Conservation (phyloP, 768 basidiomycete species). For the Chalciporus pseudorubinellus region DNA sequence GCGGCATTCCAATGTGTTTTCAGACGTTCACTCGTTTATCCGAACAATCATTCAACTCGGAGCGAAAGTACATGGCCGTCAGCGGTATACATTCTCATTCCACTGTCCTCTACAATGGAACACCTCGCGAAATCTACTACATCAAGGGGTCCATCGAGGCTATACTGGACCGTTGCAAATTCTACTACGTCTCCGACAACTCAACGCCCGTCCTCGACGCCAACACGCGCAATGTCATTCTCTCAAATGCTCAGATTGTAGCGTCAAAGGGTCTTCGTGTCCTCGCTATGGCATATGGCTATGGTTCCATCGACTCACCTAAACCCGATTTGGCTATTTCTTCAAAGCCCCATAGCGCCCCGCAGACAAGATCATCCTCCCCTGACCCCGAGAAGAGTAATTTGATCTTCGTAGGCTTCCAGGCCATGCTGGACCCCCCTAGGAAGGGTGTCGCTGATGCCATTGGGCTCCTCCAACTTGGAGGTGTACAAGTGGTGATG, state of each 20-base stretch:
- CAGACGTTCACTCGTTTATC: constrained; percentile 69
- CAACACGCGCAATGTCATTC: constrained; percentile 63
- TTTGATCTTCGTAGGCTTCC: constrained; percentile 88
- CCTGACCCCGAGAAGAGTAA: constrained; percentile 43
- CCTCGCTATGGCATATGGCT: constrained; percentile 90
- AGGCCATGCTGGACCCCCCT: constrained; percentile 95
- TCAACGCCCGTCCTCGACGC: constrained; percentile 80
- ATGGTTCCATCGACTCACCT: constrained; percentile 50
- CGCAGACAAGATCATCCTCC: constrained; percentile 28
- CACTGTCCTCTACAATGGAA: constrained; percentile 27
- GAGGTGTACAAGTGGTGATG: constrained; percentile 96
- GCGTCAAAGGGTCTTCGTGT: constrained; percentile 80
- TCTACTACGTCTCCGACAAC: constrained; percentile 87
- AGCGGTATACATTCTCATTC: constrained; percentile 59
- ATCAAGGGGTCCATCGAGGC: constrained; percentile 91
- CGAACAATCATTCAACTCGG: constrained; percentile 91
- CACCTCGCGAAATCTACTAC: constrained; percentile 75
- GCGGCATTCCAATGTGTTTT: constrained; percentile 1
- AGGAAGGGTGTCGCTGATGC: constrained; percentile 91
- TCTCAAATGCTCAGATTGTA: constrained; percentile 65
- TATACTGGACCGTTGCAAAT: constrained; percentile 81
- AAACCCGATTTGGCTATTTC: constrained; percentile 19
- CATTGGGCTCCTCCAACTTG: constrained; percentile 73
- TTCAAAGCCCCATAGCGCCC: constrained; percentile 20
- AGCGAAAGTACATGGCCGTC: constrained; percentile 91